Evolutionary conservation across 805 yeast genomes (phyloP), one percentile per base, ranked within the genome.

Genomic region (Yarrowia sp.): DNA sequence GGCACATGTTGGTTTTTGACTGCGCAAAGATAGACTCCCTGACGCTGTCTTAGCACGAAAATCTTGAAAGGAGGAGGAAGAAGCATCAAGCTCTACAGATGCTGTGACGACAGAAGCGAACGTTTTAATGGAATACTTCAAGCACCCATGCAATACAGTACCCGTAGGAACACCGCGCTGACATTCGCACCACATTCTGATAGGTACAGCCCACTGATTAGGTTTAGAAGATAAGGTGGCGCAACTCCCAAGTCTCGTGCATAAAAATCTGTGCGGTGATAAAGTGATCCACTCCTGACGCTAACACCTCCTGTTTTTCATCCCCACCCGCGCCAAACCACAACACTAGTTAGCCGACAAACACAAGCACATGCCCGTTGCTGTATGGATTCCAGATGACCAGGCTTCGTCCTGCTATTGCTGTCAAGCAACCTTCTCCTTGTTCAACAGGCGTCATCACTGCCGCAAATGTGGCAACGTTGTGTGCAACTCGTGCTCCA

Each of bases 401-500:
- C 42, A 51, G 36, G 58, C 58, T 1, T 21, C 41, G 14, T 68
- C 68, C 2, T 90, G 97, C 69, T 77, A 78, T 19, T 68, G 83
- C 4, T 90, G 97, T 71, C 69, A 70, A 29, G 64, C 70, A 0
- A 61, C 66, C 38, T 90, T 84, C 74, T 77, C 85, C 2, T 72
- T 88, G 62, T 84, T 87, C 71, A 81, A 77, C 70, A 78, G 97
- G 63, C 80, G 91, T 62, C 97, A 90, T 73, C 97, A 90, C 71
- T 90, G 97, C 39, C 73, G 78, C 13, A 73, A 74, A 63, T 90
- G 97, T 74, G 97, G 97, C 2, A 77, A 84, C 32, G 86, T 90
- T 0, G 88, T 86, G 16, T 90, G 97, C 72, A 86, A 84, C 29
- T 68, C 71, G 38, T 90, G 97, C 68, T 84, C 93, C 6, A 70